Base-by-base conservation (phyloP, 805 yeast species). In the Komagataella kurtzmanii region DNA sequence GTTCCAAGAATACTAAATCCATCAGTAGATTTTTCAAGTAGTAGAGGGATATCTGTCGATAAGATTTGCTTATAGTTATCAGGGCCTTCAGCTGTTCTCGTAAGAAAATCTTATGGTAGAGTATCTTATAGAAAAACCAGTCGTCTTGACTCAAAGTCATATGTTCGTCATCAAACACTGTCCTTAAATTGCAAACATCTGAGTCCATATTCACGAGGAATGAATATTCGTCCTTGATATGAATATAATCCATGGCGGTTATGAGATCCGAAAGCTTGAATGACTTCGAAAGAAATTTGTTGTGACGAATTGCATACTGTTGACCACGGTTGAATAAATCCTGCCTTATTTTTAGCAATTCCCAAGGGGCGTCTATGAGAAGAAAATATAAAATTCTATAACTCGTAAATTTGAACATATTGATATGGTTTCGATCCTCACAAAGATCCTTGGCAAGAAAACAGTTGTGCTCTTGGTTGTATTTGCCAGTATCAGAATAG, bases 341-440 rank as follows among this genome's bases (percentile, higher is more conserved):
- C 10, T 62, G 52, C 53, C 65, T 64, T 44, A 80, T 59, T 49
- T 73, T 75, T 58, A 71, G 71, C 45, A 81, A 70, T 54, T 83
- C 85, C 48, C 75, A 66, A 54, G 67, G 66, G 63, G 87, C 87
- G 49, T 77, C 79, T 8, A 95, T 89, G 57, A 88, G 75, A 48
- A 88, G 67, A 67, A 81, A 76, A 63, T 90, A 90, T 3, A 89
- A 70, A 10, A 88, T 72, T 51, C 88, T 72, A 65, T 87, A 90
- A 48, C 87, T 74, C 45, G 80, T 65, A 59, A 87, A 88, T 61
- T 90, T 97, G 48, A 73, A 68, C 56, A 72, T 66, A 52, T 70
- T 69, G 12, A 69, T 63, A 14, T 52, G 48, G 6, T 56, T 24
- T 1, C 52, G 52, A 1, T 45, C 40, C 8, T 30, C 40, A 30